phyloP scores from a whole-genome alignment of 495 filamentous ascomycete species.

The Gamarada debralockiae region DNA sequence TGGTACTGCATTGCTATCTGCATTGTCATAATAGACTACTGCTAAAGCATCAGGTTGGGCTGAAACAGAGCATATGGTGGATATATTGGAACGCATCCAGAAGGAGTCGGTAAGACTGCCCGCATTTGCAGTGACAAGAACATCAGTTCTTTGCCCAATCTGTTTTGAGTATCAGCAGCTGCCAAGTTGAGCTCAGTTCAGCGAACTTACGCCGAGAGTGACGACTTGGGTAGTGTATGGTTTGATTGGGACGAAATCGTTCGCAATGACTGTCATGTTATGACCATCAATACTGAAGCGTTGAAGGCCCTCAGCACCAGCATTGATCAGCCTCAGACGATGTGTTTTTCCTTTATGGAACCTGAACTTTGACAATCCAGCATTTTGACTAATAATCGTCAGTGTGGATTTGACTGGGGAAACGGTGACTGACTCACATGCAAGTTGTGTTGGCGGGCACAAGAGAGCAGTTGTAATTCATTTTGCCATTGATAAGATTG shows the following conservation, averaged over 20 bases:
- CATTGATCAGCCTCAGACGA: slow-evolving; percentile 45
- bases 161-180: not conserved
- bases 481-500: slow-evolving; percentile 9
- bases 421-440: no score
- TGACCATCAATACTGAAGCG: slow-evolving; percentile 49
- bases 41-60: slow-evolving; percentile 42
- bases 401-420: no score
- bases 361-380: slow-evolving; percentile 44
- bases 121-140: slow-evolving; percentile 32
- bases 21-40: slow-evolving; percentile 41
- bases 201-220: not conserved
- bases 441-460: no score
- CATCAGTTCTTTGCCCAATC: slow-evolving; percentile 66
- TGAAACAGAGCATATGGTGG: slow-evolving; percentile 31
- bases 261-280: slow-evolving; percentile 43
- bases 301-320: slow-evolving; percentile 44
- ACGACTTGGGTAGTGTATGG: slow-evolving; percentile 38
- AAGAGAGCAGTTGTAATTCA: not conserved
- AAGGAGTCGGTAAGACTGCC: slow-evolving; percentile 45
- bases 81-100: slow-evolving; percentile 39
- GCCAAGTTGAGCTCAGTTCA: not conserved
- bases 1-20: slow-evolving; percentile 26
- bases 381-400: no score
- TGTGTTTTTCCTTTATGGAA: slow-evolving; percentile 44
- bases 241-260: slow-evolving; percentile 47